Evolutionary conservation across 805 yeast species (phyloP).

Genomic region (Kluyveromyces siamensis): DNA sequence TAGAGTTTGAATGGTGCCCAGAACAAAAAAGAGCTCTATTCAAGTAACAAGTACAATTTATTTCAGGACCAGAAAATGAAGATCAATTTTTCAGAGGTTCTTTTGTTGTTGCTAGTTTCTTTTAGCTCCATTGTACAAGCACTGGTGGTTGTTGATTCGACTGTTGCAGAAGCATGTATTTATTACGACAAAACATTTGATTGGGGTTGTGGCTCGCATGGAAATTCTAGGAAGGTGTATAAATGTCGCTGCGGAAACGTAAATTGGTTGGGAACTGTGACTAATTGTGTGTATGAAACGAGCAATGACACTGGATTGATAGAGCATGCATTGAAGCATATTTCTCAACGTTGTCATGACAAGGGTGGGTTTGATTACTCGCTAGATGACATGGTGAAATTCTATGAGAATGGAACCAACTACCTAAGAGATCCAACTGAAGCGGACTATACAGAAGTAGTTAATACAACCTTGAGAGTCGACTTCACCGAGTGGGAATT

Average conservation of each 20-base stretch:
- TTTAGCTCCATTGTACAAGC: constrained; percentile 3
- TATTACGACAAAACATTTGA: constrained; percentile 32
- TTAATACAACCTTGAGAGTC: constrained; percentile 29
- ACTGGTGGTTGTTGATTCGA: constrained; percentile 27
- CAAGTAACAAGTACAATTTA: not conserved
- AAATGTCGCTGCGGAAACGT: constrained; percentile 34
- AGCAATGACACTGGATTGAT: constrained; percentile 23
- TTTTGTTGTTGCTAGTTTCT: not conserved
- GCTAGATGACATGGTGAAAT: constrained; percentile 25
- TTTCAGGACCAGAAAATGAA: not conserved
- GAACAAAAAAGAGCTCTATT: not conserved
- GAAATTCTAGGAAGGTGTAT: constrained; percentile 28
- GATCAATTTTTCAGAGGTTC: not conserved
- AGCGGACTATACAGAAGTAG: constrained; percentile 15
- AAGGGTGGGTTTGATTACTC: constrained; percentile 30
- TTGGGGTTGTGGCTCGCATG: constrained; percentile 36
- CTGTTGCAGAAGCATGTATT: constrained; percentile 34
- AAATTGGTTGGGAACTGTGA: constrained; percentile 37
- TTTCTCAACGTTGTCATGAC: constrained; percentile 28
- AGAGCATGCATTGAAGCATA: constrained; percentile 34
- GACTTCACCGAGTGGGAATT: constrained; percentile 26
- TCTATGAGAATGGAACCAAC: constrained; percentile 29
- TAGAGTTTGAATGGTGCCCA: too few species aligned
- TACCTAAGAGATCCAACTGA: constrained; percentile 26
- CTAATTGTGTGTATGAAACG: constrained; percentile 33